These are phyloP conservation scores for Pseudogymnoascus verrucosus DNA, from an alignment of 2,329 filamentous ascomycete species.

Conservation along the genomic window DNA sequence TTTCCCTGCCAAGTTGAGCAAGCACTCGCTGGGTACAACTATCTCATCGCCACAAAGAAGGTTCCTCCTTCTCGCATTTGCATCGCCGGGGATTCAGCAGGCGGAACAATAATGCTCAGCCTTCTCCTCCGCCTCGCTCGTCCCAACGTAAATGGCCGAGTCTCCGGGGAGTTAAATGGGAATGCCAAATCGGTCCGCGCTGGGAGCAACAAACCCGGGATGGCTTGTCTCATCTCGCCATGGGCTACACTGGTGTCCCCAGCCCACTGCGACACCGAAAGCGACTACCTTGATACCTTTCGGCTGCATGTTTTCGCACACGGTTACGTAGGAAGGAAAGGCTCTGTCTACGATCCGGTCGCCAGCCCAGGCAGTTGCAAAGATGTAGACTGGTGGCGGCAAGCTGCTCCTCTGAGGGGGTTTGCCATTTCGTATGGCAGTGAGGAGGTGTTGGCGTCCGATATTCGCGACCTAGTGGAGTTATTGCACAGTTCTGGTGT, in stretches of 20 bases:
- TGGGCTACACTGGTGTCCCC: conserved; percentile 68
- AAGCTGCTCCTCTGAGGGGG: conserved; percentile 57
- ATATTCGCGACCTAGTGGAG: conserved; percentile 54
- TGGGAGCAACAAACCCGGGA: conserved; percentile 34
- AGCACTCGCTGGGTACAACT: conserved; percentile 60
- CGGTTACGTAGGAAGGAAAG: conserved; percentile 54
- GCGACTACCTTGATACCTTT: conserved; percentile 65
- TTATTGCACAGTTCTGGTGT: conserved; percentile 46
- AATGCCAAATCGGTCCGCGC: conserved; percentile 15
- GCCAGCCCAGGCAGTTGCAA: conserved; percentile 66
- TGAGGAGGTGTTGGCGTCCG: conserved; percentile 69
- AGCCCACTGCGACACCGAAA: conserved; percentile 58
- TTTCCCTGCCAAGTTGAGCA: conserved; percentile 70
- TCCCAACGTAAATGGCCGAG: not conserved
- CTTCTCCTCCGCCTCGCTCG: conserved; percentile 58
- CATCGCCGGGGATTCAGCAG: conserved; percentile 72
- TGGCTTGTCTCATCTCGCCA: conserved; percentile 70
- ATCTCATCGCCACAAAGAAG: conserved; percentile 51
- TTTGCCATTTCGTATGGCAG: conserved; percentile 65
- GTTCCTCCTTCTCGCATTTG: conserved; percentile 54
- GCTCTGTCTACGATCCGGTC: conserved; percentile 43
- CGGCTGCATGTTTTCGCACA: conserved; percentile 62
- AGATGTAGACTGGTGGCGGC: conserved; percentile 57
- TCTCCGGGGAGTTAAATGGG: conserved; percentile 13
- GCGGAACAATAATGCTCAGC: conserved; percentile 64